A percentile compares a stretch with the other conserved stretches of the same genome.
These are phyloP conservation scores for bread wheat (Triticum aestivum) DNA, from an alignment of 176 grass and related monocot genomes.

Conservation along the genomic window IWGSC_CS_RefSeq_v2.1 NC_057809.1:538508569-538509068, in stretches of 20 bases:
- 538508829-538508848: background rate
- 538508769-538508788: slow-evolving; percentile 63
- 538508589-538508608: background rate
- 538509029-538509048: too few species aligned
- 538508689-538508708: slow-evolving; percentile 55
- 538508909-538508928: slow-evolving; percentile 48
- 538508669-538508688: slow-evolving; percentile 84
- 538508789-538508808: background rate
- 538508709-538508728: slow-evolving; percentile 52
- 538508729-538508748: background rate
- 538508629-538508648: slow-evolving; percentile 96
- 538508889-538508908: slow-evolving; percentile 58
- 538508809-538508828: background rate
- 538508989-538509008: too few species aligned
- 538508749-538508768: slow-evolving; percentile 27
- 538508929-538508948: background rate
- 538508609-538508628: slow-evolving; percentile 56
- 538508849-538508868: slow-evolving; percentile 72
- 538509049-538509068: too few species aligned
- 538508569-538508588: too few species aligned
- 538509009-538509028: too few species aligned
- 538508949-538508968: background rate
- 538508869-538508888: slow-evolving; percentile 51
- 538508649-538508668: slow-evolving; percentile 81
- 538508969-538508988: too few species aligned